Evolutionary conservation across 352 stramenopile genomes (phyloP), one percentile per base, ranked within the genome.

Genomic region (Hyaloperonospora brassicae): DNA sequence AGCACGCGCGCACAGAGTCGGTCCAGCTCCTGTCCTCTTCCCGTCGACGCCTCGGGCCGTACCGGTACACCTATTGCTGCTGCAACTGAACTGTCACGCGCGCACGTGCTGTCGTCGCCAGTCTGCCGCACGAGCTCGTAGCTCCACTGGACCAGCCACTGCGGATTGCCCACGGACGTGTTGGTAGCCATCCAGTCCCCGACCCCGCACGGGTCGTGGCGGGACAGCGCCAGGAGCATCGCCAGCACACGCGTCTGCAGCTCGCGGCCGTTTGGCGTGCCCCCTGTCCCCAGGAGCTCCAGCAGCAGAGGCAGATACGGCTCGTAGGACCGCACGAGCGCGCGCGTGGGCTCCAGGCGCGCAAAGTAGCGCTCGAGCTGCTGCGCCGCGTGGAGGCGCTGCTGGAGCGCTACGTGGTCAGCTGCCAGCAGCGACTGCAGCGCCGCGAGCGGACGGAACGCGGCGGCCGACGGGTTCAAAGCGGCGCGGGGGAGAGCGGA

Each of bases 101-200:
- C 17, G 17, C 17, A 17, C 17, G 17, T 17, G 17, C 17, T 17
- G 53, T 3, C 47, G 55, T 30, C 61, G 59, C 44, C 68, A 9
- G 54, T 56, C 46, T 78, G 67, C 21, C 72, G 46, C 47, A 84
- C 38, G n/a, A 83, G 44, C 8, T 55, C 44, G 17, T 61, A 76
- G 36, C 60, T 78, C 73, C 73, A 84, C 14, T 81, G 67, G 17
- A 86, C 60, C 10, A 81, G 61, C 70, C 71, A 83, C 8, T 53
- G 55, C 21, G 84, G 69, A 27, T 73, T 63, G 6, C 69, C 67
- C 1, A 70, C 22, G 22, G 73, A 59, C 10, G 52, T 50, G 36
- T 76, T 66, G 52, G 67, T 62, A 11, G 62, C 50, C 21, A 83
- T 73, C 76, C 76, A 86, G n/a, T 86, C 69, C 22, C 57, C 51